These are phyloP conservation scores for Phaeosphaeria sp. DNA, from an alignment of 2,329 filamentous ascomycete genomes.

Conservation along the genomic window DNA sequence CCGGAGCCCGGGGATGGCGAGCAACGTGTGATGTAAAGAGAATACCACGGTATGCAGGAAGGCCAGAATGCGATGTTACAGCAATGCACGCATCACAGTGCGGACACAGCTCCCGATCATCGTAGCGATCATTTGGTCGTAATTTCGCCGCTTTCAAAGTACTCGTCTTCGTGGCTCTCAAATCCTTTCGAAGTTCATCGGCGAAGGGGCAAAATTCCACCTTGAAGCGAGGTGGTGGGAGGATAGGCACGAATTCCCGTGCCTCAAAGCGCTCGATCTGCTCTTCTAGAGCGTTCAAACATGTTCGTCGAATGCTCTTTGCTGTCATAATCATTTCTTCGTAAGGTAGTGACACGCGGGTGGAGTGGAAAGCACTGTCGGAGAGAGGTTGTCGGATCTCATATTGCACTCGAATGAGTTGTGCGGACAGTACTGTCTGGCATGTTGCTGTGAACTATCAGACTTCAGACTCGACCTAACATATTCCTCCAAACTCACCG, in stretches of 20 bases:
- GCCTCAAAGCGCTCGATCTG: slow-evolving; percentile 36
- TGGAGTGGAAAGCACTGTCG: slow-evolving; percentile 33
- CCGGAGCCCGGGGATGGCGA: slow-evolving; percentile 2
- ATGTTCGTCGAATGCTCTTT: slow-evolving; percentile 41
- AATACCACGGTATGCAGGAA: slow-evolving; percentile 37
- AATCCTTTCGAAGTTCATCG: slow-evolving; percentile 34
- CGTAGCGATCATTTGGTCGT: slow-evolving; percentile 35
- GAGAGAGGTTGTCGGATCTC: slow-evolving; percentile 40
- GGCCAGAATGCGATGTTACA: slow-evolving; percentile 40
- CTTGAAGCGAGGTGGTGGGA: slow-evolving; percentile 45
- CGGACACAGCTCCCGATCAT: slow-evolving; percentile 44
- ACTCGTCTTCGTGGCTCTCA: slow-evolving; percentile 21
- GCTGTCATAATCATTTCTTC: slow-evolving; percentile 40
- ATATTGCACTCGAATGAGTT: slow-evolving; percentile 42
- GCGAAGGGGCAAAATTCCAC: slow-evolving; percentile 43
- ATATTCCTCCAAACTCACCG: slow-evolving; percentile 21
- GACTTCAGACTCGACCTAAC: background rate
- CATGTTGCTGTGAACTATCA: slow-evolving; percentile 37
- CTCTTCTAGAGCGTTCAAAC: slow-evolving; percentile 37
- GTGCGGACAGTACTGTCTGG: slow-evolving; percentile 37
- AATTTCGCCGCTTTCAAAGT: slow-evolving; percentile 35
- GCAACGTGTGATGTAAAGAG: slow-evolving; percentile 41
- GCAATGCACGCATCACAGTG: slow-evolving; percentile 39
- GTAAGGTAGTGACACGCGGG: slow-evolving; percentile 26
- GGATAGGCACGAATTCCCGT: slow-evolving; percentile 22